Base-by-base conservation (phyloP, 1,139 yeast species). In the Candida dubliniensis region DNA sequence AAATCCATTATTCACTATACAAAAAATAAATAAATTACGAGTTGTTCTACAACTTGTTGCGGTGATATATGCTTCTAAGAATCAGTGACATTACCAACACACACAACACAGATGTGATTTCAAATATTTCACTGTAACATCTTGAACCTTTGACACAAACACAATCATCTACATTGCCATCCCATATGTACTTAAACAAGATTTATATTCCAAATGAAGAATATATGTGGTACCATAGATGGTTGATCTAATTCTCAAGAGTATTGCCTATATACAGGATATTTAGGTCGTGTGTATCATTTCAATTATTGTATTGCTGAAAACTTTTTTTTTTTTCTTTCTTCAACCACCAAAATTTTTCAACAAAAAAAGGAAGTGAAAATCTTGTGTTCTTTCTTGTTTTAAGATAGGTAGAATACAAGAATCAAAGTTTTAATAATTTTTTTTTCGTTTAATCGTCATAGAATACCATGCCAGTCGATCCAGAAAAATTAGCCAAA, bases 401-500 rank as follows among this genome's bases (percentile, higher is more conserved):
- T 38, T n/a, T 24, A 10, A 10, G 14, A 15, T 11, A 11, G 8
- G 29, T 12, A 18, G 26, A n/a, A 13, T 10, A 30, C n/a, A 18
- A 31, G n/a, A 30, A 27, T 13, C 31, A 14, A 7, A 33, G n/a
- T 13, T 12, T 14, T 10, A 31, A 24, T 4, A 24, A 7, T 8
- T 18, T 15, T 13, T 29, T 18, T 9, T 24, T 23, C 23, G 40
- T n/a, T 27, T n/a, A 10, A 7, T 10, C 12, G 12, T 27, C 11
- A 27, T 27, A 4, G 30, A 27, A 27, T 27, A 40, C 47, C 47
- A 86, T 86, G 95, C 90, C 90, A 70, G 79, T 86, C 69, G 93
- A 86, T 69, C 91, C 87, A 75, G 93, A 83, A 73, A 86, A 86
- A 73, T 77, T 86, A 77, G 93, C 91, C 61, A 85, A 84, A 73